Percentiles rank a stretch among this genome's conserved stretches.
phyloP scores from a whole-genome alignment of 2,329 filamentous ascomycete genomes.

The Cladosporium sp. region DNA sequence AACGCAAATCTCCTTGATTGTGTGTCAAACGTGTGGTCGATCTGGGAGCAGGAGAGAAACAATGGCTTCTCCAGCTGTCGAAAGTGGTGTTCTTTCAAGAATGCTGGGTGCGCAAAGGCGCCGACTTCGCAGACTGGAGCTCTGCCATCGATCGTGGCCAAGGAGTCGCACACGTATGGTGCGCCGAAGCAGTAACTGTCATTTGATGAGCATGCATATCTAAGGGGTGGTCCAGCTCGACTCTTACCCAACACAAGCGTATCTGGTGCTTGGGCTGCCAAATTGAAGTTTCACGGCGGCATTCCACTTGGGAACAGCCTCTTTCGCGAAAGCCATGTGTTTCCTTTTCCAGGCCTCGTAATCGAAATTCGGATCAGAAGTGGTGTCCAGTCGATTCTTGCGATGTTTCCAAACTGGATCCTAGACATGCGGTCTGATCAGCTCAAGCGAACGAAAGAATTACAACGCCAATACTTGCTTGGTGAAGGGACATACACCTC shows the following conservation, averaged over 20 bases:
- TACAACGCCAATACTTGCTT: too few relatives aligned
- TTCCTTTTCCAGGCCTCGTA: constrained; percentile 46
- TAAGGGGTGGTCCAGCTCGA: background rate
- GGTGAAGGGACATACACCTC: constrained; percentile 12
- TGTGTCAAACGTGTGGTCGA: constrained; percentile 41
- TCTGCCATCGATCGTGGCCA: constrained; percentile 29
- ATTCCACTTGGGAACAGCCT: constrained; percentile 43
- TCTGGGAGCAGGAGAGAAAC: constrained; percentile 43
- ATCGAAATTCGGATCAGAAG: constrained; percentile 39
- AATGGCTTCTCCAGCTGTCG: constrained; percentile 39
- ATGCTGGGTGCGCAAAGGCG: constrained; percentile 49
- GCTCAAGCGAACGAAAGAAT: constrained; percentile 1
- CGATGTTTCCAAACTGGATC: constrained; percentile 17
- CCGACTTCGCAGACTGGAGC: constrained; percentile 35
- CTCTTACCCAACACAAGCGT: constrained; percentile 36
- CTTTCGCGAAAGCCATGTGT: constrained; percentile 40
- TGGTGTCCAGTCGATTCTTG: constrained; percentile 26
- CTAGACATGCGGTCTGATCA: constrained; percentile 1
- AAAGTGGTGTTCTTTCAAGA: constrained; percentile 46
- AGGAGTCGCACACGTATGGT: constrained; percentile 41
- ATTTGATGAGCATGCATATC: background rate
- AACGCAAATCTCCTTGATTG: constrained; percentile 38
- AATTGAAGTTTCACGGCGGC: constrained; percentile 35
- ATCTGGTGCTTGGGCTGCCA: constrained; percentile 33
- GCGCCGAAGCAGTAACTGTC: constrained; percentile 32